Evolutionary conservation across 2,329 filamentous ascomycete genomes (phyloP).

Genomic region (Amesomyces nigricolor): DNA sequence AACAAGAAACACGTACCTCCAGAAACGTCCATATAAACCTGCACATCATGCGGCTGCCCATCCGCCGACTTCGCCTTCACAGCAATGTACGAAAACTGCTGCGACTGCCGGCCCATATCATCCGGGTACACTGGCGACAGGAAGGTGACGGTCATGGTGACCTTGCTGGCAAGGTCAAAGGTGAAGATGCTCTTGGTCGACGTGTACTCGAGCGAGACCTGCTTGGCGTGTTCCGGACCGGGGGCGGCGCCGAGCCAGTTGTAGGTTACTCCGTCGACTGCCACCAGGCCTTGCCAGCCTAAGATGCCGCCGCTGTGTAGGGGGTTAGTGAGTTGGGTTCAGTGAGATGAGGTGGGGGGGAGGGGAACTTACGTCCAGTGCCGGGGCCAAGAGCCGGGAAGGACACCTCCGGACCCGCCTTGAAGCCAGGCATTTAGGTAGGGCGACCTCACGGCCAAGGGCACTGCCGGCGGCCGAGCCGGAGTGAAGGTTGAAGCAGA

Average conservation of each 20-base stretch:
- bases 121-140: slow-evolving; percentile 63
- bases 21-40: slow-evolving; percentile 68
- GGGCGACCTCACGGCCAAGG: slow-evolving; percentile 67
- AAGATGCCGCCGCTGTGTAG: slow-evolving; percentile 45
- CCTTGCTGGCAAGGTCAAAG: slow-evolving; percentile 55
- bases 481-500: slow-evolving; percentile 28
- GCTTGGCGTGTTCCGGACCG: slow-evolving; percentile 47
- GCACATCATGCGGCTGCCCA: slow-evolving; percentile 55
- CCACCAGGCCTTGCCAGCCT: slow-evolving; percentile 64
- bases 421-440: slow-evolving; percentile 68
- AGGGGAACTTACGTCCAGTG: slow-evolving; percentile 58
- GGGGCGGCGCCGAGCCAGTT: slow-evolving; percentile 62
- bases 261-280: slow-evolving; percentile 54
- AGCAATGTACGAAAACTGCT: slow-evolving; percentile 65
- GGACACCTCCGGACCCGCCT: slow-evolving; percentile 57
- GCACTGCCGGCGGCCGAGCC: slow-evolving; percentile 36
- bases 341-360: neutral
- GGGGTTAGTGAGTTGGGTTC: slow-evolving; percentile 17
- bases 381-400: slow-evolving; percentile 62
- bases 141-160: slow-evolving; percentile 64
- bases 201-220: slow-evolving; percentile 63
- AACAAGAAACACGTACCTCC: slow-evolving; percentile 42
- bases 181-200: slow-evolving; percentile 67
- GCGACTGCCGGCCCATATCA: slow-evolving; percentile 61
- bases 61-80: slow-evolving; percentile 59